Base-by-base conservation (phyloP, 345 rosid species). In the Trapa incisa region DNA sequence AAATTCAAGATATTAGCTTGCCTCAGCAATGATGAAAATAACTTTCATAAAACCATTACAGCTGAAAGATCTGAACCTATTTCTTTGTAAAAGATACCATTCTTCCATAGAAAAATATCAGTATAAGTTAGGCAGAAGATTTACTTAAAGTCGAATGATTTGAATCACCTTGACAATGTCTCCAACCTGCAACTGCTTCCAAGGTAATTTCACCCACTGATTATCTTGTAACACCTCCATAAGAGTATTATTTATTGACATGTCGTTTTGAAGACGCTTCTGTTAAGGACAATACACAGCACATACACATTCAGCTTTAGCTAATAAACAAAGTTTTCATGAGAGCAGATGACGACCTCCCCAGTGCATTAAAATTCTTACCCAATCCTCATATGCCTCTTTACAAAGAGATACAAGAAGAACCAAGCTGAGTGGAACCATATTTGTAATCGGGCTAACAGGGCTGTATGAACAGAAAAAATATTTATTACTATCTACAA, bases 301-400 rank as follows among this genome's bases (percentile, higher is more conserved):
- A 29, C 36, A 39, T 22, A 22, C 29, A 22, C 29, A 22, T 45
- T 67, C 64, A 45, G 69, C 72, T 65, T 70, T 70, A 38, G 29
- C 5, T 66, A 47, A 58, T 9, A 32, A 2, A 2, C 38, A 7
- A 32, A 16, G 35, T 33, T 3, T 58, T 32, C 1, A 58, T 35
- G 33, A 29, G 38, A 58, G 12, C 35, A 54, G n/a, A 22, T 22
- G 63, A 11, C 13, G 11, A 2, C 37, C 9, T 0, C 60, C 60
- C 33, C 35, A 58, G 35, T 35, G 42, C 22, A 41, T 15, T 39
- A 53, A 42, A 39, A 64, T 61, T 78, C 90, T 80, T 75, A 94
- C 96, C 96, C 96, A 89, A 76, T 91, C 99, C 82, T 95, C 99
- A 75, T 88, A 95, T 50, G 97, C 99, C 84, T 95, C 99, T 78